Evolutionary conservation across 345 rosid genomes (phyloP).

Genomic region (Chamaenerion angustifolium): DNA sequence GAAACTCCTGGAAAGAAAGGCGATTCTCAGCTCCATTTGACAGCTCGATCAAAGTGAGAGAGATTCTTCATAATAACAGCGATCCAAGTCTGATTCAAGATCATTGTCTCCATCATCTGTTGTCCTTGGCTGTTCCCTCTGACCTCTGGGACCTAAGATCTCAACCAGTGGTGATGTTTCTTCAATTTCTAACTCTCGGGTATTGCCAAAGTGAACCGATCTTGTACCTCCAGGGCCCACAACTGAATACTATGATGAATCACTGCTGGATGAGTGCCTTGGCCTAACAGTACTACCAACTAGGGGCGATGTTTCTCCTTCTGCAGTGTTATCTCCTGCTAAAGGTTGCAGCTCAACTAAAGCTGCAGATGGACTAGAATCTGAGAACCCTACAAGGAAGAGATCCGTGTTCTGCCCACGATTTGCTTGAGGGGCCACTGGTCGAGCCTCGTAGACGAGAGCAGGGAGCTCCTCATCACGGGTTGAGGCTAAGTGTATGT

Average conservation of each 20-base stretch:
- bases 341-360: too few species aligned
- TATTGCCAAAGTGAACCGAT: constrained; percentile 15
- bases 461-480: too few species aligned
- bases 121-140: constrained; percentile 18
- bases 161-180: constrained; percentile 87
- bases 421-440: constrained; percentile 33
- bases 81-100: constrained; percentile 13
- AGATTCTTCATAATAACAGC: constrained; percentile 38
- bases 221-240: constrained; percentile 5
- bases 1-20: constrained; percentile 98
- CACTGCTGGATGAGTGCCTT: constrained; percentile 26
- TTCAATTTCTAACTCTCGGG: too few species aligned
- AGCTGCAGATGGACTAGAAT: too few species aligned
- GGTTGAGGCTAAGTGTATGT: too few species aligned
- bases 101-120: constrained; percentile 19
- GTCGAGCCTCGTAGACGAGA: too few species aligned
- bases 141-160: constrained; percentile 27
- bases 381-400: constrained; percentile 52
- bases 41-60: constrained; percentile 50
- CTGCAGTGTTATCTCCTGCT: constrained; percentile 17
- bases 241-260: constrained; percentile 39
- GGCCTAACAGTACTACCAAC: constrained; percentile 24
- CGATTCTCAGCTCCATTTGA: constrained; percentile 70
- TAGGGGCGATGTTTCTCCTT: constrained; percentile 35
- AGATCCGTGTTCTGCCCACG: constrained; percentile 38